These are phyloP conservation scores for Misopates orontium DNA, from an alignment of 257 asterid species.

Conservation along the genomic window DNA sequence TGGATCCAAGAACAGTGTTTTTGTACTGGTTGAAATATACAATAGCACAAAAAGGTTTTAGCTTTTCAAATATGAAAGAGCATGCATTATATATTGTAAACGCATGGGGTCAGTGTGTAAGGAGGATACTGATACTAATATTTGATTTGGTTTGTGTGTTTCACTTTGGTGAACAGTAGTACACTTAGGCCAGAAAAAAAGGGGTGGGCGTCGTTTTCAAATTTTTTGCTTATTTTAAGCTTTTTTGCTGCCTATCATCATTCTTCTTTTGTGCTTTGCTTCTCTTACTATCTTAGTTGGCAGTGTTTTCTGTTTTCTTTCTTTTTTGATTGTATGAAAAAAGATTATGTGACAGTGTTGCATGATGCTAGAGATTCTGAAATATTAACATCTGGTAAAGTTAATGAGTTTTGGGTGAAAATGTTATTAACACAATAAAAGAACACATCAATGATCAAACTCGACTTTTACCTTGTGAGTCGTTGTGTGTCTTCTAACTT, in stretches of 20 bases:
- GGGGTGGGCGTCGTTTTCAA: background rate
- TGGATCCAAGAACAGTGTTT: conserved; percentile 42
- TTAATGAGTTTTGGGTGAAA: too few species aligned
- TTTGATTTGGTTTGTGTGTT: conserved; percentile 29
- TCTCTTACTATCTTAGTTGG: background rate
- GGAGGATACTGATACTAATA: conserved; percentile 17
- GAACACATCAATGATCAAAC: too few species aligned
- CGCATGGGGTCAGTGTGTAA: conserved; percentile 37
- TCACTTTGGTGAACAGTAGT: conserved; percentile 36
- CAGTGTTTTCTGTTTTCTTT: background rate
- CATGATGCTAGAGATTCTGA: too few species aligned
- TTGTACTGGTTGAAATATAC: background rate
- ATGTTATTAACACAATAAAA: too few species aligned
- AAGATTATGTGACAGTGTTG: too few species aligned
- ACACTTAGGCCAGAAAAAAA: conserved; percentile 12
- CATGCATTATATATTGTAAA: conserved; percentile 42
- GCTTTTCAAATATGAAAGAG: conserved; percentile 29
- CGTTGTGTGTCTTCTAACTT: too few species aligned
- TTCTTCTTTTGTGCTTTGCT: conserved; percentile 33
- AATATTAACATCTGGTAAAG: too few species aligned
- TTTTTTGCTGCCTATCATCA: conserved; percentile 39
- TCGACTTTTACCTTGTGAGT: too few species aligned
- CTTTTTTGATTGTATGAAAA: too few species aligned
- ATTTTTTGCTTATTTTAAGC: conserved; percentile 27
- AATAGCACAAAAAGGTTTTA: conserved; percentile 15